Evolutionary conservation across 441 rosid genomes (phyloP).

Genomic region (Gossypium gossypioides): DNA sequence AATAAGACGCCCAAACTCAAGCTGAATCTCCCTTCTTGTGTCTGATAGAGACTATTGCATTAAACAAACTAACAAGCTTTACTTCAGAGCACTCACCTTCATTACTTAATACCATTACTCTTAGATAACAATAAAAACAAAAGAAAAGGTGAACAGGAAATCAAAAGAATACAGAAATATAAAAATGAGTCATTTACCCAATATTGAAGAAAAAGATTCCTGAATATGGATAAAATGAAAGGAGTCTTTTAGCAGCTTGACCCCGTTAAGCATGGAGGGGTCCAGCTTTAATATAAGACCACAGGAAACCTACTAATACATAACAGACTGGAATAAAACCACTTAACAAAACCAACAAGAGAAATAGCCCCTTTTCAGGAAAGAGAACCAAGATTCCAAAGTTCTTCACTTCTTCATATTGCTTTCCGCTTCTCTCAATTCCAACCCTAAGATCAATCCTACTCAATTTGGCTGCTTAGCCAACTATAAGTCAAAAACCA

Average conservation of each 20-base stretch:
- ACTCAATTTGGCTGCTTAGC: background rate
- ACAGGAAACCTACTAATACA: background rate
- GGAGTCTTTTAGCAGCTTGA: background rate
- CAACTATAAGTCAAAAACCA: background rate
- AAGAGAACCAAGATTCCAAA: background rate
- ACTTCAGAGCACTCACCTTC: background rate
- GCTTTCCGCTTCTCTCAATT: background rate
- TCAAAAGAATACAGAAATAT: background rate
- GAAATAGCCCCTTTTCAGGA: background rate
- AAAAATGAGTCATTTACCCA: background rate
- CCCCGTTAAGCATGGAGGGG: background rate
- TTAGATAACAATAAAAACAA: background rate
- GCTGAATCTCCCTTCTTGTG: background rate
- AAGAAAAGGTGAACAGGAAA: background rate
- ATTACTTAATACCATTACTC: background rate
- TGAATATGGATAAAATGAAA: background rate
- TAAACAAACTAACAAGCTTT: background rate
- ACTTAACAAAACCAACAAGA: background rate
- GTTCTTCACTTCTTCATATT: background rate
- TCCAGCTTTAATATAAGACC: background rate
- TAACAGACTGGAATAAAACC: too few species aligned
- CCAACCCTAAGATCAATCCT: background rate
- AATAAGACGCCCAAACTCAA: background rate
- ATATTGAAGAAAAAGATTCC: background rate
- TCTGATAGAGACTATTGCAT: background rate